Evolutionary conservation across 1,139 yeast genomes (phyloP).

Genomic region (Zygotorulaspora mrakii): DNA sequence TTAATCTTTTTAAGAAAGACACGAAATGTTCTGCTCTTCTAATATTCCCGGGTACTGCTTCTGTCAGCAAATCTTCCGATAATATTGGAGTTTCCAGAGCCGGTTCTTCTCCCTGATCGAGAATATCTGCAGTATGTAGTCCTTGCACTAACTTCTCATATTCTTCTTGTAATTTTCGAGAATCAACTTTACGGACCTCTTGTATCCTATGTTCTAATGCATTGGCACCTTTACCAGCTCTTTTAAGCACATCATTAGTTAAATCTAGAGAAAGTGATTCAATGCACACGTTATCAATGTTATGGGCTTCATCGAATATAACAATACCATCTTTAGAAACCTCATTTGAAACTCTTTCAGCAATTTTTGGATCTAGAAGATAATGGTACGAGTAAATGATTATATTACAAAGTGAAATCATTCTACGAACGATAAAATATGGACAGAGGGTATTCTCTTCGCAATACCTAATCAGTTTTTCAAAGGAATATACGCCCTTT

Average conservation of each 20-base stretch:
- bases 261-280: slow-evolving; percentile 87
- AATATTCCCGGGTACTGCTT: slow-evolving; percentile 96
- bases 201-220: slow-evolving; percentile 71
- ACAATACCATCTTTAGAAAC: slow-evolving; percentile 89
- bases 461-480: slow-evolving; percentile 72
- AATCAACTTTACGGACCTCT: slow-evolving; percentile 76
- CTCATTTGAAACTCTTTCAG: slow-evolving; percentile 90
- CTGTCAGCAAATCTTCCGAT: slow-evolving; percentile 79
- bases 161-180: slow-evolving; percentile 80
- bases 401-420: slow-evolving; percentile 93
- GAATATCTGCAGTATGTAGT: slow-evolving; percentile 41
- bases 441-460: slow-evolving; percentile 83
- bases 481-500: slow-evolving; percentile 91
- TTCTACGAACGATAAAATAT: slow-evolving; percentile 93
- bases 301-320: slow-evolving; percentile 97
- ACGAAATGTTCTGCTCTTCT: slow-evolving; percentile 96
- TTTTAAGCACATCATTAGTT: slow-evolving; percentile 77
- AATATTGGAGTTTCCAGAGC: slow-evolving; percentile 86
- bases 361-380: slow-evolving; percentile 91
- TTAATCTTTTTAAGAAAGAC: slow-evolving; percentile 84
- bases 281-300: slow-evolving; percentile 96
- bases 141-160: slow-evolving; percentile 91
- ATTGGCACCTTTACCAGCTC: slow-evolving; percentile 78
- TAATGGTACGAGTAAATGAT: slow-evolving; percentile 96
- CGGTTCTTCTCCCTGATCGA: slow-evolving; percentile 54